phyloP scores from a whole-genome alignment of 2,329 filamentous ascomycete species.

The Aspergillus quadricinctus region DNA sequence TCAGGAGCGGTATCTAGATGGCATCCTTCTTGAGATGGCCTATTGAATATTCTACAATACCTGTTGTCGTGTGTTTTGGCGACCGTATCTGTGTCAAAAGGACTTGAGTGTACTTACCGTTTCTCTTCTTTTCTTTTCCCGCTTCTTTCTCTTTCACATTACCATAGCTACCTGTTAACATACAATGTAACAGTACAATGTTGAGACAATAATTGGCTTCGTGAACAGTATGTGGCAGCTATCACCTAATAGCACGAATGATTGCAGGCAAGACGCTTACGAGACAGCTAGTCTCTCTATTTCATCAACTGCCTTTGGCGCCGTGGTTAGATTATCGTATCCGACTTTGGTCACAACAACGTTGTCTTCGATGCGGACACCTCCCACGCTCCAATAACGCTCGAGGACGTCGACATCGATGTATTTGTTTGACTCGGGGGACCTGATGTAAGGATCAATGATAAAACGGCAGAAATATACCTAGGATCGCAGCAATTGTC shows the following conservation, averaged over 20 bases:
- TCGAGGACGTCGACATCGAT: slow-evolving; percentile 71
- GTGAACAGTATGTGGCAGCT: not conserved
- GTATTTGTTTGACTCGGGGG: slow-evolving; percentile 67
- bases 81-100: not conserved
- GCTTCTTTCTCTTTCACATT: not conserved
- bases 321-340: slow-evolving; percentile 76
- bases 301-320: slow-evolving; percentile 68
- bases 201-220: not conserved
- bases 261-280: not conserved
- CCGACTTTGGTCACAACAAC: slow-evolving; percentile 74
- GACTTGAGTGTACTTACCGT: not conserved
- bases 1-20: slow-evolving; percentile 23
- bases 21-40: not conserved
- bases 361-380: slow-evolving; percentile 90
- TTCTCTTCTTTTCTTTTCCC: not conserved
- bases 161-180: not conserved
- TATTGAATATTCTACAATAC: not conserved
- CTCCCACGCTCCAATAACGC: slow-evolving; percentile 82
- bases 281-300: slow-evolving; percentile 48
- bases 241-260: not conserved
- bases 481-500: slow-evolving; percentile 29
- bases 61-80: not conserved
- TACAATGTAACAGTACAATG: not conserved
- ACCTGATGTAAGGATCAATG: slow-evolving; percentile 71
- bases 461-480: slow-evolving; percentile 92